Base-by-base conservation (phyloP, 1,284 basidiomycete genomes). In the Phlebopus sp. region DNA sequence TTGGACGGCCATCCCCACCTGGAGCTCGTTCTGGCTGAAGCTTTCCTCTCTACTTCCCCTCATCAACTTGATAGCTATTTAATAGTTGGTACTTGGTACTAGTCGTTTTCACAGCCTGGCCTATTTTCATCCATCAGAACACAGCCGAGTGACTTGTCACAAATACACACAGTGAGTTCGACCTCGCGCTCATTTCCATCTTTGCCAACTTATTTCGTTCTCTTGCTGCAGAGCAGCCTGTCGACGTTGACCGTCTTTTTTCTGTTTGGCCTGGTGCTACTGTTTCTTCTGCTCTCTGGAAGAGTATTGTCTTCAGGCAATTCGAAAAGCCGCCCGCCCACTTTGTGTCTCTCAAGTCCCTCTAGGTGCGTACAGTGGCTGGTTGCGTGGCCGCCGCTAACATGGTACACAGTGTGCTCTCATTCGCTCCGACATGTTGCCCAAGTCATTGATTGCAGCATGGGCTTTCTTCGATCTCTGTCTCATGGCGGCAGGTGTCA, bases 391-490 rank as follows among this genome's bases (percentile, higher is more conserved):
- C n/a, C 11, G 2, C 13, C 2, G 34, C 19, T 34, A 4, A n/a
- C n/a, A 15, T 41, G 23, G 19, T 29, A 6, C 9, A 18, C 48
- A 18, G 29, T 49, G 29, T 49, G 39, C 13, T 44, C 42, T 38
- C n/a, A 6, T 13, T 14, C 19, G 7, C 37, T 27, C 11, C 35
- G 47, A 44, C 15, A 90, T 89, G 88, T 76, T 84, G 60, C 86
- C 87, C 53, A 82, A 74, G 64, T 77, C 69, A 57, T 73, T 92
- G 49, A 77, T 86, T 70, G 78, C 74, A 48, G 73, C 78, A 53
- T 92, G 88, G 84, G 78, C 73, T 37, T 77, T 82, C 66, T 71
- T 90, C 54, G 85, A 85, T 69, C 51, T 85, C 52, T 75, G 74
- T 55, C 78, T 92, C 47, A 74, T 92, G 35, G 77, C 72, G n/a